phyloP scores from a whole-genome alignment of 306 rosid genomes.

The Pyrus pyrifolia region DNA sequence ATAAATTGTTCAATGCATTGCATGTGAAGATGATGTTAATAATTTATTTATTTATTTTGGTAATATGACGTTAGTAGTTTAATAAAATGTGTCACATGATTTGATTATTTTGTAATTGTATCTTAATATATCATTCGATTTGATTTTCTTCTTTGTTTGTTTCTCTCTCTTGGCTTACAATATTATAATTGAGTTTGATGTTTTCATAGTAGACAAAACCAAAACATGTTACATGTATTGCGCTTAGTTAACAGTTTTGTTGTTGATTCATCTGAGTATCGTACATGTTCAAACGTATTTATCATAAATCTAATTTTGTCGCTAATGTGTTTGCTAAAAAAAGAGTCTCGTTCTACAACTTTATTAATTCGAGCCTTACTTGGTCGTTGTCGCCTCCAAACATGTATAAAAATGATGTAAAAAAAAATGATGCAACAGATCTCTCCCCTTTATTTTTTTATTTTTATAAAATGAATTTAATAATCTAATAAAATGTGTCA shows the following conservation, averaged over 20 bases:
- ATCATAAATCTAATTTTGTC: neutral
- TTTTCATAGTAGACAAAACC: neutral
- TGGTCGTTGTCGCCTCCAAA: neutral
- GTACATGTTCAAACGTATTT: neutral
- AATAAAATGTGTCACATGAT: neutral
- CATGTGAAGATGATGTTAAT: neutral
- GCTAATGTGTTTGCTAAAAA: neutral
- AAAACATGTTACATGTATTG: neutral
- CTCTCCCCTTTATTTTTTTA: no score
- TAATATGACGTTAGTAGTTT: neutral
- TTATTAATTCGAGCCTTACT: neutral
- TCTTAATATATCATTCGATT: neutral
- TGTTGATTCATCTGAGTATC: neutral
- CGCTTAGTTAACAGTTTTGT: neutral
- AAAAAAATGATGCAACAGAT: no score
- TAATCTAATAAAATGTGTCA: neutral
- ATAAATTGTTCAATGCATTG: neutral
- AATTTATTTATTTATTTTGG: no score
- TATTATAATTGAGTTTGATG: neutral
- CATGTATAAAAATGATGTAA: no score
- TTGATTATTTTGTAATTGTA: neutral
- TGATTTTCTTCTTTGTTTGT: neutral
- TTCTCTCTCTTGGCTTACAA: neutral
- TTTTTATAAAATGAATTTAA: neutral
- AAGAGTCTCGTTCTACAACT: neutral